Base-by-base conservation (phyloP, 2,329 filamentous ascomycete genomes). In the Aspergillus eucalypticola region DNA sequence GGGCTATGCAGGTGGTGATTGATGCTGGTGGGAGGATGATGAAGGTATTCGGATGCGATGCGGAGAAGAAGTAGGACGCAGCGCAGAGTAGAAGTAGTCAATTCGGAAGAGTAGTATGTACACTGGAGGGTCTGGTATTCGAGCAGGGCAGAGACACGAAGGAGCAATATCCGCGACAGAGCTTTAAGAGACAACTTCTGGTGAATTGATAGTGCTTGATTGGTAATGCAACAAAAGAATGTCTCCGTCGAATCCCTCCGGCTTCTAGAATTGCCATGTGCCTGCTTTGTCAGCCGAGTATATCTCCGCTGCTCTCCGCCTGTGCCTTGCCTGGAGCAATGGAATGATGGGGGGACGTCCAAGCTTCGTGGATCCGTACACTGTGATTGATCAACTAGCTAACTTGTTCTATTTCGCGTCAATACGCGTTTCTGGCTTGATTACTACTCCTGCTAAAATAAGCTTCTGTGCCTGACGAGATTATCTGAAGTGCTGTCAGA, bases 261-360 rank as follows among this genome's bases (percentile, higher is more conserved):
- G 41, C 11, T 19, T 44, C 41, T 44, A 23, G 41, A 44, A 21
- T 21, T 19, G 19, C 41, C 41, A 19, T 17, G 41, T 42, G 41
- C 41, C 41, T 19, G 61, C 58, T 66, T 66, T 66, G 64, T 66
- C 64, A 66, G 60, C 61, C 46, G 19, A 38, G 17, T 29, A n/a
- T 19, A 29, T 50, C 25, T 48, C 59, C 57, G 54, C 53, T 41
- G 54, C 53, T 51, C 53, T 51, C 48, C 42, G n/a, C 41, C 19
- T 13, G 19, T 23, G 19, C 41, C 41, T 44, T 44, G 41, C 13
- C 10, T 29, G 3, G 17, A 21, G 11, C 32, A 35, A 11, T 35
- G 32, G 32, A 35, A 35, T 35, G 27, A 35, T 35, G 32, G 32
- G 32, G 32, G 32, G 11, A 13, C 32, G 10, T 35, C 32, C 32